Base-by-base conservation (phyloP, 2,329 filamentous ascomycete genomes). In the Arthrobotrys sphaeroides region DNA sequence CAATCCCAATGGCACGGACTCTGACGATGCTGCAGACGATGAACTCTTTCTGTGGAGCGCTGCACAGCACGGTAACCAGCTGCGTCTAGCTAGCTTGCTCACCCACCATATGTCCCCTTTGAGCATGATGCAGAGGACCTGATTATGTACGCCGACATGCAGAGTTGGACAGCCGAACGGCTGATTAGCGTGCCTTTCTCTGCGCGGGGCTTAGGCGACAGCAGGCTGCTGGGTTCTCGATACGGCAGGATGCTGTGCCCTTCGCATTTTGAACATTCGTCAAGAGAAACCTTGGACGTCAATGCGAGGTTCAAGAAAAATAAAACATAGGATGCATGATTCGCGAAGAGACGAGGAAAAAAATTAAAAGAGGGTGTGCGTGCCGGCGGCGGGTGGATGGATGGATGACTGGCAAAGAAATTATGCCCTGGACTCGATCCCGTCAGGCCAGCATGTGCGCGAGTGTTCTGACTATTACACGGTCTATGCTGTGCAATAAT, bases 141-240 rank as follows among this genome's bases (percentile, higher is more conserved):
- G 43, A 74, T 55, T 60, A 53, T 74, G 53, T 33, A 55, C 40
- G 38, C 62, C 43, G 49, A 62, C 45, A 74, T 74, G 62, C 57
- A 61, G 47, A 36, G 61, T 55, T 22, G 61, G 53, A 61, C 64
- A 64, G 49, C 72, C 55, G 72, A 69, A 69, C 64, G 72, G 64
- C 64, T 51, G 72, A 68, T 64, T 75, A 69, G 72, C 59, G 72
- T 75, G 64, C 49, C 62, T 64, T 68, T 40, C 36, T 55, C 51
- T 72, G 64, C 72, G 64, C 72, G 64, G 57, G 72, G 72, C 72
- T 69, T 75, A 66, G 69, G 69, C 69, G 69, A 74, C 33, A 59
- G 47, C 67, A 64, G 42, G 28, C 55, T 59, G 16, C 60, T 33
- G 28, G 60, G 57, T 65, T 36, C 51, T 28, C 51, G 51, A 55